Evolutionary conservation across 106 monocot species (phyloP).

Genomic region (Phalaenopsis equestris): DNA sequence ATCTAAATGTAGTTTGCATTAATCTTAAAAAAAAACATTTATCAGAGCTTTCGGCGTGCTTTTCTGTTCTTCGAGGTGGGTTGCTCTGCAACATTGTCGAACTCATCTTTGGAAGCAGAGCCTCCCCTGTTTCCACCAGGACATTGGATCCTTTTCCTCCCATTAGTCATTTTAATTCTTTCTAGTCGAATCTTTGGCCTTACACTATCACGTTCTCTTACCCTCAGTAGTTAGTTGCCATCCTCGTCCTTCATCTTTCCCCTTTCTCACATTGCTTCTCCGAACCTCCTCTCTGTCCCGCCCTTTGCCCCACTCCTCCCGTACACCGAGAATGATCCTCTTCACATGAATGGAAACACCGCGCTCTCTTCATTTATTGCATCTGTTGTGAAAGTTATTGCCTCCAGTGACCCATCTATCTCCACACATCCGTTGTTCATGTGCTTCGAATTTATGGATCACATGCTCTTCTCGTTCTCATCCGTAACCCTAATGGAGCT

Average conservation of each 20-base stretch:
- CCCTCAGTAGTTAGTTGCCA: not conserved
- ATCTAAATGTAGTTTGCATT: not conserved
- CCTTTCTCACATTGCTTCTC: not conserved
- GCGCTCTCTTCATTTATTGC: conserved; percentile 7
- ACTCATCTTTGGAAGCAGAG: not conserved
- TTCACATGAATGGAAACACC: not conserved
- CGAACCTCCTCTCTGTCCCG: not conserved
- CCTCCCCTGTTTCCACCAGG: not conserved
- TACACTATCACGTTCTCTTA: not conserved
- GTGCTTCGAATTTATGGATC: conserved; percentile 5
- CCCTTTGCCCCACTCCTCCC: not conserved
- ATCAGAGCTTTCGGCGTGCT: not conserved
- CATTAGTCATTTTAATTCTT: not conserved
- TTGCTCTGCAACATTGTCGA: not conserved
- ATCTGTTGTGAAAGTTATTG: not conserved
- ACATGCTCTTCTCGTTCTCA: not conserved
- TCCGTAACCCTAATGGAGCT: not conserved
- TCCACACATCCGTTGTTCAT: not conserved
- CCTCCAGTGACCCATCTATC: not conserved
- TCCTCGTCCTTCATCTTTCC: not conserved
- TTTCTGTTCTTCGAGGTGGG: not conserved
- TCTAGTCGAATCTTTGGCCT: not conserved
- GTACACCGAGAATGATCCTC: not conserved
- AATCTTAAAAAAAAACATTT: not conserved
- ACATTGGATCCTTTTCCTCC: not conserved